Evolutionary conservation across 108 stramenopile species (phyloP), one percentile per base, ranked within the genome.

Genomic region (Conticribra guillardii): DNA sequence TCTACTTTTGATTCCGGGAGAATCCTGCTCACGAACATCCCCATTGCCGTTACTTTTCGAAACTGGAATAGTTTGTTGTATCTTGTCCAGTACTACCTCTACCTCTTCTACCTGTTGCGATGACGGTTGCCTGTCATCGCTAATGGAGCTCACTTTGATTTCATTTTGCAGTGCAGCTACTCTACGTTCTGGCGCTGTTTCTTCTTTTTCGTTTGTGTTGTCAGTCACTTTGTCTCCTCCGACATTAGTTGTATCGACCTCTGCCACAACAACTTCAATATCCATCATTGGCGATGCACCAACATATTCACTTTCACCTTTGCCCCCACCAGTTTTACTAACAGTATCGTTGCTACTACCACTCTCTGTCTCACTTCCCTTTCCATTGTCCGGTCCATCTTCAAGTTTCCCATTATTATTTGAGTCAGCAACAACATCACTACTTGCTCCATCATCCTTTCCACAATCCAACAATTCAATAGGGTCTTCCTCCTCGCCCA

Each of bases 401-500:
- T n/a, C 16, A 2, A 17, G 24, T 8, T 37, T 21, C 23, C 28
- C 11, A 41, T 41, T 41, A 41, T 11, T 41, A 41, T 5, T 11
- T 41, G 37, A 5, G 8, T 41, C 37, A 11, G 5, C 37, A 5
- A 9, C 37, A 41, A 9, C 37, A n/a, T 23, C 14, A 28, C 4
- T 17, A 4, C 37, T 63, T 48, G 45, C 45, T 1, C 16, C 14
- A 2, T 1, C 19, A 51, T 51, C 32, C 2, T 8, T 16, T 3
- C 51, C 33, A 53, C 29, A 32, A 31, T 26, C 31, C 18, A 29
- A 53, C 17, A 21, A n/a, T 1, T 58, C 48, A 48, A 37, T 53
- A 48, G 47, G 18, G 37, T 66, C 73, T 11, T 19, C 31, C 54
- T 31, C 64, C 30, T 68, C 79, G 17, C 66, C 72, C 29, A 68